Base-by-base conservation (phyloP, 2,329 filamentous ascomycete species). In the Beauveria sp. region DNA sequence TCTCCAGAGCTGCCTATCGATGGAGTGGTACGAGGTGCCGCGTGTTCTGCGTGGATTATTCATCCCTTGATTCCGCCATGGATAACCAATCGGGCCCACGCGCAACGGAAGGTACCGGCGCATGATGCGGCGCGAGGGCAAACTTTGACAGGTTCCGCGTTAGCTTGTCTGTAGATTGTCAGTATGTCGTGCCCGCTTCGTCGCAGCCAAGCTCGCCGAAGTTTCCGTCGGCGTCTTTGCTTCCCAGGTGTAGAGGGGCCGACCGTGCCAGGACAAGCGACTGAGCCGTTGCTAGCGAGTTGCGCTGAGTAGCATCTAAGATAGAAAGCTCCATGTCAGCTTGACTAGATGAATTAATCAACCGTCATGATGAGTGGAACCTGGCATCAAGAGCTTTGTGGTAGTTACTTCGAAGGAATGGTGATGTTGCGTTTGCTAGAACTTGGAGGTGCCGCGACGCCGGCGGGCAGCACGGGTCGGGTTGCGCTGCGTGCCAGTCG, bases 1-100 rank as follows among this genome's bases (percentile, higher is more conserved):
- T 51, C 38, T 54, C 14, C 38, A 38, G 8, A 31, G 28, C 16
- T n/a, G n/a, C 20, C 10, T 22, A n/a, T 57, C 3, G 43, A 49
- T 38, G 28, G 14, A 48, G 54, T 57, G 54, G 43, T 48, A 57
- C 54, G 43, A 57, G 54, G 54, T 40, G 54, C 26, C 54, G 54
- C 54, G 54, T 56, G 54, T 54, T 57, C n/a, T n/a, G 43, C 54
- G 54, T 48, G 43, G 54, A 57, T 48, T 45, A 46, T 49, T 16
- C 43, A 56, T 57, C 43, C 54, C 54, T 49, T 48, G 42, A 38
- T 28, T 46, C 18, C 12, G 5, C 31, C 51, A 56, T 34, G 53
- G 12, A 46, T 6, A 12, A 57, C 48, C 12, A 12, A 24, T 48
- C n/a, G 26, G 26, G 43, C n/a, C 28, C 14, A n/a, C 26, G 24